Evolutionary conservation across 345 rosid genomes (phyloP).

Genomic region (Heritiera littoralis): DNA sequence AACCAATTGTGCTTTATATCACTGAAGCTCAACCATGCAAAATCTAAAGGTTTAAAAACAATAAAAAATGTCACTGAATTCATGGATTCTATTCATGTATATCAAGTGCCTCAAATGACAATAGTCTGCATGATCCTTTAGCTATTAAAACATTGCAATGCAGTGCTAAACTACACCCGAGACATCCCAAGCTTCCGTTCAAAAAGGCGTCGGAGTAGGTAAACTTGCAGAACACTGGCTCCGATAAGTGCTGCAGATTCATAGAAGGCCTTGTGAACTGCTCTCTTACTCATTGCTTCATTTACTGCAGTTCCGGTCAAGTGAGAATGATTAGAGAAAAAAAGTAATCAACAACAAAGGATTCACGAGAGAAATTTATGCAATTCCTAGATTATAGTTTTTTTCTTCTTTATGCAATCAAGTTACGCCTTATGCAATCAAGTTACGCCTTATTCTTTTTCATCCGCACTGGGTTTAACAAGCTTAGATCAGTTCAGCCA

Average conservation of each 20-base stretch:
- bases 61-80: not conserved
- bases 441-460: not conserved
- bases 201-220: slow-evolving; percentile 65
- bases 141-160: slow-evolving; percentile 2
- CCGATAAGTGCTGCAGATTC: slow-evolving; percentile 67
- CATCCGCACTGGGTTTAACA: not conserved
- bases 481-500: not conserved
- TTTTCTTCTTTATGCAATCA: not conserved
- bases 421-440: not conserved
- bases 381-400: not conserved
- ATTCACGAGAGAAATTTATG: not conserved
- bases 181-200: slow-evolving; percentile 66
- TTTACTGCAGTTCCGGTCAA: slow-evolving; percentile 51
- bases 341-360: not conserved
- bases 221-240: slow-evolving; percentile 62
- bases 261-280: slow-evolving; percentile 61
- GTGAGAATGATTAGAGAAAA: not conserved
- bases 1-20: not conserved
- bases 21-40: not conserved
- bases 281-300: slow-evolving; percentile 59
- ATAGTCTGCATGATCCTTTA: not conserved
- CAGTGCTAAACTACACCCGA: slow-evolving; percentile 45
- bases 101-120: slow-evolving; percentile 10
- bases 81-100: slow-evolving; percentile 12
- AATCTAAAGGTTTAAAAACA: not conserved